phyloP scores from a whole-genome alignment of 2,329 filamentous ascomycete species.

The Fusarium robinianum region DNA sequence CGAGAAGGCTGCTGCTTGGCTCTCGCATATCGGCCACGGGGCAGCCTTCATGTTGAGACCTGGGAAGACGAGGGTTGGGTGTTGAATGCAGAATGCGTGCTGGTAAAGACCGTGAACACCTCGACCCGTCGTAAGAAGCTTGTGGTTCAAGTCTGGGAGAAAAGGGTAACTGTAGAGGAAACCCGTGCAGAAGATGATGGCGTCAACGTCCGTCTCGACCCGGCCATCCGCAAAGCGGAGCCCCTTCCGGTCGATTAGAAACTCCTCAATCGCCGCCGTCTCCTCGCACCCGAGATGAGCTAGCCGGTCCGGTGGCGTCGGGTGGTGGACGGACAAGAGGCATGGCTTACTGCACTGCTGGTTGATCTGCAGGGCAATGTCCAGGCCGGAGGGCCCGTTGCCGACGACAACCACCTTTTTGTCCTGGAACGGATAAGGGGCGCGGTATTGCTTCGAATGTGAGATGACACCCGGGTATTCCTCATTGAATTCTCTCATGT shows the following conservation, averaged over 20 bases:
- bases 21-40: slow-evolving; percentile 82
- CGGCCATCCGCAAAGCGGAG: slow-evolving; percentile 70
- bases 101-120: slow-evolving; percentile 75
- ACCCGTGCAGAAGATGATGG: slow-evolving; percentile 84
- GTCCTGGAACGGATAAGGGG: slow-evolving; percentile 61
- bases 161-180: slow-evolving; percentile 89
- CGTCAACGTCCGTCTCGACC: slow-evolving; percentile 70
- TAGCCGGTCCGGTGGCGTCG: slow-evolving; percentile 51
- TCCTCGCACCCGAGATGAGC: slow-evolving; percentile 54
- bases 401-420: slow-evolving; percentile 85
- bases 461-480: slow-evolving; percentile 64
- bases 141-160: slow-evolving; percentile 49
- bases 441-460: slow-evolving; percentile 82
- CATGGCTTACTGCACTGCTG: slow-evolving; percentile 62
- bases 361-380: slow-evolving; percentile 79
- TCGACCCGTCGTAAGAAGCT: slow-evolving; percentile 69
- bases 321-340: slow-evolving; percentile 65
- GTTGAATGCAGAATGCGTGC: slow-evolving; percentile 75
- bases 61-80: slow-evolving; percentile 79
- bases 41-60: slow-evolving; percentile 80
- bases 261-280: slow-evolving; percentile 63
- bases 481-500: slow-evolving; percentile 62
- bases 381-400: slow-evolving; percentile 80
- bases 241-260: slow-evolving; percentile 56
- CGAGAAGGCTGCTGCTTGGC: slow-evolving; percentile 76